Conservation (phyloP, 768 basidiomycete genomes). For the Lactifluus piperatus region DNA sequence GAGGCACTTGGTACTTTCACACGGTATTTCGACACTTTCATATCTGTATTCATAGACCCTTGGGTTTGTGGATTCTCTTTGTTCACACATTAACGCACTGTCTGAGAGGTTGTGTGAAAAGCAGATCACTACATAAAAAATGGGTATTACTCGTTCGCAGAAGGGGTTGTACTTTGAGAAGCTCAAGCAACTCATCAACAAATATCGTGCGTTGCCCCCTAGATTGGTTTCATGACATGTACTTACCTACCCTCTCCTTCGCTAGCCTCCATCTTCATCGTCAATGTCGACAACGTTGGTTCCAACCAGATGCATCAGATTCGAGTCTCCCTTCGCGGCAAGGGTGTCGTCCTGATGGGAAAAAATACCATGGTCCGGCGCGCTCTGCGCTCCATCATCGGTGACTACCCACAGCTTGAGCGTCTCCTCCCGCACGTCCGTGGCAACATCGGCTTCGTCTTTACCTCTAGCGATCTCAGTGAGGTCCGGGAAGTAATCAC, state of each 20-base stretch:
- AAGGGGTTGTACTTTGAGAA: constrained; percentile 90
- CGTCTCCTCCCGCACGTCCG: constrained; percentile 90
- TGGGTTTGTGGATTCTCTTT: constrained; percentile 3
- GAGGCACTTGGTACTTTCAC: constrained; percentile 53
- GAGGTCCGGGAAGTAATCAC: constrained; percentile 89
- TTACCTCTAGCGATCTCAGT: constrained; percentile 87
- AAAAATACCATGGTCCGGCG: constrained; percentile 99
- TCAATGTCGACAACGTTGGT: constrained; percentile 99
- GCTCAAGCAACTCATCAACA: constrained; percentile 85
- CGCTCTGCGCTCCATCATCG: constrained; percentile 84
- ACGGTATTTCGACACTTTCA: not conserved
- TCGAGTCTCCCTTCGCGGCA: constrained; percentile 90
- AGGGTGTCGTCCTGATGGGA: constrained; percentile 97
- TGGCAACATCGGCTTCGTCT: constrained; percentile 99
- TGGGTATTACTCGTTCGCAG: constrained; percentile 88
- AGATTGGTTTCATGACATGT: not conserved
- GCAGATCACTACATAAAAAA: constrained; percentile 31
- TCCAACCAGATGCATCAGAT: constrained; percentile 99
- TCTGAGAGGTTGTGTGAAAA: constrained; percentile 3
- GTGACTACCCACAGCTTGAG: constrained; percentile 91
- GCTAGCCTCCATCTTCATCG: constrained; percentile 94
- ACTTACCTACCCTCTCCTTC: not conserved
- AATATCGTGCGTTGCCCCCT: constrained; percentile 61
- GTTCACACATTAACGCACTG: not conserved
- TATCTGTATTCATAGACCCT: constrained; percentile 13